Conservation (phyloP, 768 basidiomycete genomes). For the Clitopilus hobsonii region DNA sequence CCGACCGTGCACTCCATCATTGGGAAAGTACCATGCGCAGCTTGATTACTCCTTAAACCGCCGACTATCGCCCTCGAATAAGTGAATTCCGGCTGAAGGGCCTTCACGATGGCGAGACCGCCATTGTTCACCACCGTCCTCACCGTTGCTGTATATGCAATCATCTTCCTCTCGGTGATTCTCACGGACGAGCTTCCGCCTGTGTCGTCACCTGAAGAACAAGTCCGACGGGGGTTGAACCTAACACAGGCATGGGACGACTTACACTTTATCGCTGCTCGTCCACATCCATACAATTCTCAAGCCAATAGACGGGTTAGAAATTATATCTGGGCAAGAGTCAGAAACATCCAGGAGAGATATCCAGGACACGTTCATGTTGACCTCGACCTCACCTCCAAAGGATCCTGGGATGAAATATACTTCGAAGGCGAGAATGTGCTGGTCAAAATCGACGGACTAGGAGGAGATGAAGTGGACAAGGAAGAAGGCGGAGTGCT, state of each 20-base stretch:
- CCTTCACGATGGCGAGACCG: neutral
- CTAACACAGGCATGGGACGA: conserved; percentile 10
- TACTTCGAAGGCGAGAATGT: conserved; percentile 72
- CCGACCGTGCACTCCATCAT: too few species aligned
- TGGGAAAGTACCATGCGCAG: too few species aligned
- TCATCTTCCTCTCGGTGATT: neutral
- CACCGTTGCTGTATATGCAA: neutral
- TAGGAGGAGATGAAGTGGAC: conserved; percentile 19
- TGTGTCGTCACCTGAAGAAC: conserved; percentile 33
- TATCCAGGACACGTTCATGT: conserved; percentile 43
- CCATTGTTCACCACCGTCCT: neutral
- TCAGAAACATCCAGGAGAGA: conserved; percentile 39
- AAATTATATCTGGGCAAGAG: conserved; percentile 49
- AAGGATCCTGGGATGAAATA: conserved; percentile 23
- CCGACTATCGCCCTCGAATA: too few species aligned
- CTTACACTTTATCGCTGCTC: conserved; percentile 41
- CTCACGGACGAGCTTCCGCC: conserved; percentile 11
- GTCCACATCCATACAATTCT: conserved; percentile 76
- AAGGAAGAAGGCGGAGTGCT: conserved; percentile 43
- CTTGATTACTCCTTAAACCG: too few species aligned
- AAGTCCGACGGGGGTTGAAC: conserved; percentile 33
- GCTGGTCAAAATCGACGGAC: conserved; percentile 59
- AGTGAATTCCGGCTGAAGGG: too few species aligned
- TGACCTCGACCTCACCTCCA: conserved; percentile 37
- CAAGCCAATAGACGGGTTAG: conserved; percentile 71